These are phyloP conservation scores for Russula lepida DNA, from an alignment of 768 basidiomycete genomes.

Conservation along the genomic window DNA sequence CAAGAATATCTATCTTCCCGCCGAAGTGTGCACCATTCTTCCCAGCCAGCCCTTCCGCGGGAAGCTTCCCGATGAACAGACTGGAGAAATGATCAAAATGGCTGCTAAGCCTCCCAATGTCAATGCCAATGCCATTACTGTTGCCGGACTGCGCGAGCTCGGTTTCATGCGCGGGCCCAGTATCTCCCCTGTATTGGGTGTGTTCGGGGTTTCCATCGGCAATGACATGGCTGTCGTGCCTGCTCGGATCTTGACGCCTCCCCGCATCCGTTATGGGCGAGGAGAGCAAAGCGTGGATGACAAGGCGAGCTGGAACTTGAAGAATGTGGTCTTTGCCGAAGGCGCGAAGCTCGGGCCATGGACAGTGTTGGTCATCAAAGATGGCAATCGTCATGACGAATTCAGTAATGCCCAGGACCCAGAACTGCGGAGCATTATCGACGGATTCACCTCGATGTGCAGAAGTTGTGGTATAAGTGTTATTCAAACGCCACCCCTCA, in stretches of 20 bases:
- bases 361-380: constrained; percentile 61
- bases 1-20: constrained; percentile 36
- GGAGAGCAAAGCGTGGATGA: constrained; percentile 34
- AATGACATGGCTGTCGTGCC: constrained; percentile 48
- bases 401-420: constrained; percentile 49
- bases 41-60: constrained; percentile 36
- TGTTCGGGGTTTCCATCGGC: constrained; percentile 41
- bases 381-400: constrained; percentile 48
- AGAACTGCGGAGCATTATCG: constrained; percentile 37
- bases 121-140: constrained; percentile 39
- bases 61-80: constrained; percentile 49
- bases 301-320: constrained; percentile 45
- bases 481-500: constrained; percentile 30
- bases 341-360: constrained; percentile 53
- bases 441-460: constrained; percentile 58
- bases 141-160: constrained; percentile 35
- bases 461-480: constrained; percentile 52
- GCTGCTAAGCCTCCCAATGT: constrained; percentile 44
- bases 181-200: constrained; percentile 29
- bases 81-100: constrained; percentile 41
- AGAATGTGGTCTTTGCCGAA: constrained; percentile 50
- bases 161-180: constrained; percentile 31
- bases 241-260: constrained; percentile 41
- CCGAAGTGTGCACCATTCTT: constrained; percentile 44
- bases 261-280: constrained; percentile 34